A percentile compares a stretch with the other conserved stretches of the same genome.
Conservation (phyloP, 2,329 filamentous ascomycete genomes). For the Didymella keratinophila region DNA sequence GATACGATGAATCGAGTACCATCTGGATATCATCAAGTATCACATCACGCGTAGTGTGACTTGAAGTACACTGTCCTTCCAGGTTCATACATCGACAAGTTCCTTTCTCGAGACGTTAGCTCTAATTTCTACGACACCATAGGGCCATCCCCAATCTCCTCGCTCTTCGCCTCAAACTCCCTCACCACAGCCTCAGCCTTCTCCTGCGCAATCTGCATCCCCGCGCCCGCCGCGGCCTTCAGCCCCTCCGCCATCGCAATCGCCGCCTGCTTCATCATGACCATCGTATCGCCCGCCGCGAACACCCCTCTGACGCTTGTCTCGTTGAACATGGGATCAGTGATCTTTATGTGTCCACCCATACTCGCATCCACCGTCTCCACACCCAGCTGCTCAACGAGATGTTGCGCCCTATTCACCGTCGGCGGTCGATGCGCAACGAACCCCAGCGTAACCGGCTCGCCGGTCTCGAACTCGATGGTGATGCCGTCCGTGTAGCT, state of each 20-base stretch:
- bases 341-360: conserved; percentile 54
- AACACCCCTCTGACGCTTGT: conserved; percentile 62
- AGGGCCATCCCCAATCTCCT: not conserved
- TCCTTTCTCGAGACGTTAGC: not conserved
- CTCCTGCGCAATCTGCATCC: conserved; percentile 35
- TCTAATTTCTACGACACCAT: not conserved
- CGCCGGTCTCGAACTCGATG: conserved; percentile 39
- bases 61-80: not conserved
- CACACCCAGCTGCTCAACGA: conserved; percentile 42
- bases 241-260: conserved; percentile 42
- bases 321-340: conserved; percentile 56
- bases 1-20: not conserved
- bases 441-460: conserved; percentile 38
- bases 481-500: conserved; percentile 38
- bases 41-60: not conserved
- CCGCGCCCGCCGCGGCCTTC: conserved; percentile 39
- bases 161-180: conserved; percentile 20
- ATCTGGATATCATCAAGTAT: not conserved
- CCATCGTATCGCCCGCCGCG: conserved; percentile 60
- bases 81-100: not conserved
- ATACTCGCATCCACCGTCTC: conserved; percentile 51
- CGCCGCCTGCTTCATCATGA: conserved; percentile 43
- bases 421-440: conserved; percentile 39
- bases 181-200: conserved; percentile 25
- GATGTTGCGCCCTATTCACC: conserved; percentile 41